These are phyloP conservation scores for Blastobotrys raffinosifermentans DNA, from an alignment of 1,139 yeast species.

Conservation along the genomic window DNA sequence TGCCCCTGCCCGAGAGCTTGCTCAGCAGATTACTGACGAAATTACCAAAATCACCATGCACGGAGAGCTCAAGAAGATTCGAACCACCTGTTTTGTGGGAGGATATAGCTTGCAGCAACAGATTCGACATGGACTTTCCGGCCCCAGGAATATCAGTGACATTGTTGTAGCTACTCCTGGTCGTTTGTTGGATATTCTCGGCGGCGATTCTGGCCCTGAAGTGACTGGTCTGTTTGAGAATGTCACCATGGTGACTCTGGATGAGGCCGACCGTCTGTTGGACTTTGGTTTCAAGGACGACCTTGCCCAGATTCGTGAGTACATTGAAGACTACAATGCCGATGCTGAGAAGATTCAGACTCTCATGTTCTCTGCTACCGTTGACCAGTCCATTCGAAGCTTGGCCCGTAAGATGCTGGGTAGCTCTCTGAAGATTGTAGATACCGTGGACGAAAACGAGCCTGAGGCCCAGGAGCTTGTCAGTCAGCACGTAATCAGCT, in stretches of 20 bases:
- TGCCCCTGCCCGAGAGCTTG: conserved; percentile 91
- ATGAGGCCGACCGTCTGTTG: conserved; percentile 81
- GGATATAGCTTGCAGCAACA: conserved; percentile 42
- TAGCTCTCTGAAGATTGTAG: conserved; percentile 53
- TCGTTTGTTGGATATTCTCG: conserved; percentile 56
- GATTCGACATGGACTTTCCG: conserved; percentile 30
- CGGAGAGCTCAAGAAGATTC: conserved; percentile 32
- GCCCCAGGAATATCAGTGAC: conserved; percentile 31
- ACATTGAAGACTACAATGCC: conserved; percentile 8
- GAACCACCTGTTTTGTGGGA: conserved; percentile 44
- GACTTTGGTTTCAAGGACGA: conserved; percentile 72
- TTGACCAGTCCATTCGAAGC: conserved; percentile 57
- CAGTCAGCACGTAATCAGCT: conserved; percentile 55
- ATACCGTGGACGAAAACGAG: conserved; percentile 70
- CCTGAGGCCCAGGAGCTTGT: conserved; percentile 76
- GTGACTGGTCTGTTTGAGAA: conserved; percentile 47
- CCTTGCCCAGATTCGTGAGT: conserved; percentile 46
- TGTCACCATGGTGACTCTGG: conserved; percentile 64
- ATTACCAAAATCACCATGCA: conserved; percentile 36
- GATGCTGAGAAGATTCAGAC: conserved; percentile 50
- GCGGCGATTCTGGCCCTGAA: conserved; percentile 34
- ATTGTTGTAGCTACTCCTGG: conserved; percentile 91
- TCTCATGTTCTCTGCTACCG: conserved; percentile 81
- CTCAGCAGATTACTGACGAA: conserved; percentile 74
- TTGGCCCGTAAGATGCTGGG: conserved; percentile 67